Evolutionary conservation across 2,329 filamentous ascomycete genomes (phyloP).

Genomic region (Emericellopsis atlantica): DNA sequence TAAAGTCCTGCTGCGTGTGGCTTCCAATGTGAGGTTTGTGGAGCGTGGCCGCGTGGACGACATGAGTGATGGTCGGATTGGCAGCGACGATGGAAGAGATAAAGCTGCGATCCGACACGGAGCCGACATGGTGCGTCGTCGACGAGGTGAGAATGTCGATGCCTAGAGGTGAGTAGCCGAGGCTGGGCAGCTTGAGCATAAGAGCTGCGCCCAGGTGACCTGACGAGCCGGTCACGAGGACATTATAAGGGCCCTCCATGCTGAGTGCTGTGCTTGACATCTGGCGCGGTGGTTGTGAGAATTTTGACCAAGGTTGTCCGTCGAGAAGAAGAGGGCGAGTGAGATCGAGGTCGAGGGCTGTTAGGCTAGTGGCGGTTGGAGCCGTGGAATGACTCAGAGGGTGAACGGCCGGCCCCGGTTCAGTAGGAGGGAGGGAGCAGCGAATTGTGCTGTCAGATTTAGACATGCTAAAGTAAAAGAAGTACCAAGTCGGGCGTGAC

Average conservation of each 20-base stretch:
- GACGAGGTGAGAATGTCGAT: slow-evolving; percentile 25
- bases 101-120: slow-evolving; percentile 21
- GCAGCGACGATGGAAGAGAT: slow-evolving; percentile 16
- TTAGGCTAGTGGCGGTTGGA: too few species aligned
- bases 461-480: too few species aligned
- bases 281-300: not conserved
- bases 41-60: slow-evolving; percentile 31
- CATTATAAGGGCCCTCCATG: slow-evolving; percentile 9
- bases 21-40: slow-evolving; percentile 34
- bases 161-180: slow-evolving; percentile 26
- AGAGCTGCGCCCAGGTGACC: slow-evolving; percentile 32
- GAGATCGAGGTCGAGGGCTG: not conserved
- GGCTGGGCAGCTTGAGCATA: slow-evolving; percentile 25
- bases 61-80: slow-evolving; percentile 19
- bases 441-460: too few species aligned
- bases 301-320: too few species aligned
- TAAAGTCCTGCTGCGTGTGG: slow-evolving; percentile 28
- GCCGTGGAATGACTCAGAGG: too few species aligned
- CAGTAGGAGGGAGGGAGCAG: too few species aligned
- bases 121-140: slow-evolving; percentile 22
- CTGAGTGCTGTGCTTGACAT: too few species aligned
- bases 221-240: slow-evolving; percentile 32
- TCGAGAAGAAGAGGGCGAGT: too few species aligned
- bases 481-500: too few species aligned
- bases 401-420: too few species aligned